phyloP scores from a whole-genome alignment of 139 green algal genomes.

The Tetratostichococcus sp. region DNA sequence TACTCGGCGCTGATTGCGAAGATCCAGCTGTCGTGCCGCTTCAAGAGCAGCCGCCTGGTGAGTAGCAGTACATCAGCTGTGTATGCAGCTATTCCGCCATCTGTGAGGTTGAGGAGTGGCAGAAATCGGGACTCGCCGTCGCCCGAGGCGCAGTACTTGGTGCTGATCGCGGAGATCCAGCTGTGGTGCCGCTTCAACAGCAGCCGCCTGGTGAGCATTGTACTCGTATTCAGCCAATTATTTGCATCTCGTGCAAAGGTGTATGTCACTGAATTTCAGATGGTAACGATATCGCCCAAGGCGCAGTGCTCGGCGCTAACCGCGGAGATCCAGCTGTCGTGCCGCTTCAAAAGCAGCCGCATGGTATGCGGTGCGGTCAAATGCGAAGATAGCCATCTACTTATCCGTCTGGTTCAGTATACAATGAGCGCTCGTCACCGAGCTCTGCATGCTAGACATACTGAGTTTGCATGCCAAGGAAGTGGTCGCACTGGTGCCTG shows the following conservation, averaged over 20 bases:
- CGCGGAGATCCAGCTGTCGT: slow-evolving; percentile 60
- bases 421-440: too few relatives aligned
- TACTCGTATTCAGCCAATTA: neutral
- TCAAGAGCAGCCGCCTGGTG: slow-evolving; percentile 37
- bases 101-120: too few relatives aligned
- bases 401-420: too few relatives aligned
- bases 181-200: slow-evolving; percentile 48
- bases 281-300: neutral
- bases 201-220: slow-evolving; percentile 51
- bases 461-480: too few relatives aligned
- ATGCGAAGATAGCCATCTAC: too few relatives aligned
- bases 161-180: slow-evolving; percentile 61
- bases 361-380: slow-evolving; percentile 51
- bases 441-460: too few relatives aligned
- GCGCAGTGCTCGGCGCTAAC: slow-evolving; percentile 41
- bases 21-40: slow-evolving; percentile 54
- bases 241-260: too few relatives aligned
- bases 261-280: too few relatives aligned
- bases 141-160: slow-evolving; percentile 27
- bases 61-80: too few relatives aligned
- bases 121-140: slow-evolving; percentile 11
- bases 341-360: slow-evolving; percentile 39
- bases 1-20: slow-evolving; percentile 55
- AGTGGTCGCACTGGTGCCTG: too few relatives aligned
- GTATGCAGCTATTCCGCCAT: too few relatives aligned